Evolutionary conservation across 2,329 filamentous ascomycete genomes (phyloP).

Genomic region (Fusarium sacchari): DNA sequence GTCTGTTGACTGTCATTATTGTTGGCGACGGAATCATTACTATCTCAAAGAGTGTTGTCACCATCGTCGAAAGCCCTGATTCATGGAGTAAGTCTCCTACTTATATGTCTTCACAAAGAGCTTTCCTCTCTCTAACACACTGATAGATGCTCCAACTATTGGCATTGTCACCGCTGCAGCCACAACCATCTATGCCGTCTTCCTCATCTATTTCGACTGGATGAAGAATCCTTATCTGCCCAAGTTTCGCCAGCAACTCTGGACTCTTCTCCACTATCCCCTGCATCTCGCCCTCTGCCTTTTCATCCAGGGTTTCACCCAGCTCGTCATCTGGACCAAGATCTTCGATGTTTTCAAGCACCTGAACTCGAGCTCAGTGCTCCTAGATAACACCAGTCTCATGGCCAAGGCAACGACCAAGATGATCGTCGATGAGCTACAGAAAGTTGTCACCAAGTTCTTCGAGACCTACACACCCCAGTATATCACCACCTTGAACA

Average conservation of each 20-base stretch:
- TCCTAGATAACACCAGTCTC: constrained; percentile 13
- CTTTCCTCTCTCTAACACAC: constrained; percentile 22
- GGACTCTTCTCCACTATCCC: constrained; percentile 68
- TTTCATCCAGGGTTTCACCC: constrained; percentile 70
- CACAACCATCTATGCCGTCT: constrained; percentile 57
- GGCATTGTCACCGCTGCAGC: constrained; percentile 53
- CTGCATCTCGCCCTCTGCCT: constrained; percentile 72
- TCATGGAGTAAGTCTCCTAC: constrained; percentile 49
- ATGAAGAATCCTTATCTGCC: constrained; percentile 70
- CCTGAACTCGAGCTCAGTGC: constrained; percentile 19
- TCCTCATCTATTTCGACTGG: constrained; percentile 67
- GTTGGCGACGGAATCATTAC: constrained; percentile 73
- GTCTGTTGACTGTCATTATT: constrained; percentile 71
- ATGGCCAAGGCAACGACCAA: constrained; percentile 36
- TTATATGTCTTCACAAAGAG: accelerated
- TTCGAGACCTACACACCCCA: constrained; percentile 45
- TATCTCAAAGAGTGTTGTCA: constrained; percentile 62
- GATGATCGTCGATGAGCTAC: constrained; percentile 26
- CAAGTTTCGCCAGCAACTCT: constrained; percentile 67
- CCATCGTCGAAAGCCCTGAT: constrained; percentile 55
- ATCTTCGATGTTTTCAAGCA: constrained; percentile 47
- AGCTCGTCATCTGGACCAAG: constrained; percentile 62
- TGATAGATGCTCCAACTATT: constrained; percentile 50
- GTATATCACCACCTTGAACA: constrained; percentile 26
- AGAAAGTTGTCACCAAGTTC: constrained; percentile 30